These are phyloP conservation scores for Clavaria fumosa DNA, from an alignment of 768 basidiomycete genomes.

Conservation along the genomic window DNA sequence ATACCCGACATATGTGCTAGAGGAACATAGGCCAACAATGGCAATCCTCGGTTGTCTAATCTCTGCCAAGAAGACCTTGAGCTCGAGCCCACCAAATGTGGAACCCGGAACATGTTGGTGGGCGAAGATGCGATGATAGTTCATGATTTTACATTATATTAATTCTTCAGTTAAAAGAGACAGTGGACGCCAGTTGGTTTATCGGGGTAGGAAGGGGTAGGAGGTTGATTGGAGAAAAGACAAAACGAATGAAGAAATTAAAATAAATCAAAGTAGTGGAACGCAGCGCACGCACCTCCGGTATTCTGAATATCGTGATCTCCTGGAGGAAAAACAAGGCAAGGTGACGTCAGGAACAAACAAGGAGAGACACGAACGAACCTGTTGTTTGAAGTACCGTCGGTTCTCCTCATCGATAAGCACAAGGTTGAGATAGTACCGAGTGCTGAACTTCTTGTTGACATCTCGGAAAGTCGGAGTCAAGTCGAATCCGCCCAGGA, in stretches of 20 bases:
- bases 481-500: slow-evolving; percentile 95
- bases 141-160: no score
- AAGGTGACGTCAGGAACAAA: background rate
- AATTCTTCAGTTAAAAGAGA: no score
- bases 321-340: slow-evolving; percentile 28
- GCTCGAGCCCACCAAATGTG: no score
- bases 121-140: no score
- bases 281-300: slow-evolving; percentile 59
- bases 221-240: background rate
- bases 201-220: no score
- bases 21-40: no score
- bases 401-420: slow-evolving; percentile 97
- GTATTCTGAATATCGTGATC: slow-evolving; percentile 85
- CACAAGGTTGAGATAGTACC: slow-evolving; percentile 95
- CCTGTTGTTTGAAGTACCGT: slow-evolving; percentile 96
- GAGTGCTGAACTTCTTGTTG: slow-evolving; percentile 96
- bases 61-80: no score
- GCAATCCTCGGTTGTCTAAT: no score
- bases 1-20: no score
- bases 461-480: slow-evolving; percentile 98
- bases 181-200: no score
- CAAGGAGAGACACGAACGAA: slow-evolving; percentile 14
- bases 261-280: background rate
- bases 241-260: background rate
- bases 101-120: no score